Base-by-base conservation (phyloP, 768 basidiomycete species). In the Coprinopsis cinerea region DNA sequence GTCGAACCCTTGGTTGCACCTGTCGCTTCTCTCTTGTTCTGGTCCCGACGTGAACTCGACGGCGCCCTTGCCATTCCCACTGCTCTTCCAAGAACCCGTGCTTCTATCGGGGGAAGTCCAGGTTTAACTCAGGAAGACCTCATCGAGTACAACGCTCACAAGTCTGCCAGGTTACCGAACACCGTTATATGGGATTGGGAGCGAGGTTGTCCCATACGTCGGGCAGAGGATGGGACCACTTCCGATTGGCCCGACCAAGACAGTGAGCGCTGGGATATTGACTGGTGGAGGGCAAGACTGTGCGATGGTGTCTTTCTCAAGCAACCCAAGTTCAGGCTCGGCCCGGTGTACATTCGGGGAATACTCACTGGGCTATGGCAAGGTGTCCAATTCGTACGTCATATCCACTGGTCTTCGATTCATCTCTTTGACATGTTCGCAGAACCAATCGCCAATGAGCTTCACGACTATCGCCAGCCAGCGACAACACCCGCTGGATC, bases 1-100 rank as follows among this genome's bases (percentile, higher is more conserved):
- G 20, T 48, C 39, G 37, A 56, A 1, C 83, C 85, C 0, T 73
- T 79, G 7, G 69, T 77, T 14, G 66, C 80, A 18, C 57, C 71
- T 30, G 78, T 83, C 0, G 86, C 86, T 0, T 81, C 78, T 30
- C 70, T 85, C 6, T 61, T 85, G 28, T 88, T 77, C 64, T 74
- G 84, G 43, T 70, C 81, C 7, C 75, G 80, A 20, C 67, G 76
- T 22, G 83, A 88, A 53, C 55, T 73, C 5, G 57, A 64, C 2
- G 68, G 73, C 0, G 35, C 41, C 35, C 69, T 84, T 52, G 58
- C 48, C 9, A 58, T 78, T 27, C 77, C 79, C 2, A 61, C 64
- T 0, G 62, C 66, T 30, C 57, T 75, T 4, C 71, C 67, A 9
- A 55, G 55, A 10, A 65, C 57, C 3, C 59, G 68, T 4, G 66